Base-by-base conservation (phyloP, 345 rosid species). In the Laguncularia racemosa region DNA sequence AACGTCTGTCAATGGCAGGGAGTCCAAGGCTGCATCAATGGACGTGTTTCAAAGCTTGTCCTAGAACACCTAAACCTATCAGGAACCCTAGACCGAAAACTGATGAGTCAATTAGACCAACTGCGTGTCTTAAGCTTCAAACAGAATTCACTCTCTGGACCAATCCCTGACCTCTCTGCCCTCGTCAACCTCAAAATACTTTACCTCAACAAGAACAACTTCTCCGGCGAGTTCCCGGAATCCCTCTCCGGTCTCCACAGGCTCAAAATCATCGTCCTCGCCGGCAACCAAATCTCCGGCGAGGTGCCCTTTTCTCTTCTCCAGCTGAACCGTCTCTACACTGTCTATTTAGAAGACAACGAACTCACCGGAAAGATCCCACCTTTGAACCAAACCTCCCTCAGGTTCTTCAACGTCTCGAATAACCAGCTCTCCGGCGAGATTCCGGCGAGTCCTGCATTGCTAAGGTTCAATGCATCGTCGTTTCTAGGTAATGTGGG, bases 41-140 rank as follows among this genome's bases (percentile, higher is more conserved):
- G 97, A 18, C 77, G 95, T 65, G 88, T 93, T 19, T 77, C 88
- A 0, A 93, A 93, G 61, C 96, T 93, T 21, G 90, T 93, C 7
- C 71, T 89, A 0, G 96, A 89, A 81, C 59, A 64, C 61, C 66
- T 77, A 26, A 89, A 87, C 70, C 75, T 89, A 64, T 78, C 75
- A 0, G 97, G 99, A 4, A 60, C 74, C 56, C 71, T 89, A 6
- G 80, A 85, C 38, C 69, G 53, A 20, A 68, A 64, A 61, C 69
- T 50, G 63, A 38, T 93, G 55, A 84, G 84, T 56, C 86, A 68
- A 40, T 62, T 93, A 50, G 95, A 89, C 59, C 97, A 89, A 57
- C 85, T 93, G 14, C 81, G 99, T 4, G 99, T 93, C 13, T 60
- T 93, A 55, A 93, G 99, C 59, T 82, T 93, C 76, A 93, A 93